A percentile compares a stretch with the other conserved stretches of the same genome.
Conservation (phyloP, 495 filamentous ascomycete genomes). For the Aspergillus diversus region DNA sequence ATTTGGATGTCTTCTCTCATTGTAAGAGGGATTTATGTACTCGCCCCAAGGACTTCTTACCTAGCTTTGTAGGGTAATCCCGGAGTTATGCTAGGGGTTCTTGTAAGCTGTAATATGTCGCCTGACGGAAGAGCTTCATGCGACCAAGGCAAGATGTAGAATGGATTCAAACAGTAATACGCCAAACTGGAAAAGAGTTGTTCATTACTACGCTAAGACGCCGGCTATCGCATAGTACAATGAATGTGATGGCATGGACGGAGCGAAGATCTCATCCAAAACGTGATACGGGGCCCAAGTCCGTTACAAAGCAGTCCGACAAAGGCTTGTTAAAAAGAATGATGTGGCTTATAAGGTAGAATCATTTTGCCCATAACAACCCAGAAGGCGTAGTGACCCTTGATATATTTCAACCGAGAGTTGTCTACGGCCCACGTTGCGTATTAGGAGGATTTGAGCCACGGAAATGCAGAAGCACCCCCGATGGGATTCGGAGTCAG, state of each 20-base stretch:
- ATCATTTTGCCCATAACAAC: background rate
- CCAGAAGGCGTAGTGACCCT: constrained; percentile 1
- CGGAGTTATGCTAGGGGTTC: too few relatives aligned
- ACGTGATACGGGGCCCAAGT: constrained; percentile 3
- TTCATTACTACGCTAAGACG: constrained; percentile 23
- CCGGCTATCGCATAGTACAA: constrained; percentile 22
- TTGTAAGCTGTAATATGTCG: too few relatives aligned
- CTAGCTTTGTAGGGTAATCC: too few relatives aligned
- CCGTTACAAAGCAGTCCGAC: background rate
- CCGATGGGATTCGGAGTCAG: constrained; percentile 78
- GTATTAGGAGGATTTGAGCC: constrained; percentile 63
- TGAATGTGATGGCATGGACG: background rate
- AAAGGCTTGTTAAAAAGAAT: background rate
- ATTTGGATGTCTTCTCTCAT: too few relatives aligned
- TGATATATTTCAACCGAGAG: constrained; percentile 36
- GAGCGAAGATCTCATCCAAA: constrained; percentile 16
- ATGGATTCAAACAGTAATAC: background rate
- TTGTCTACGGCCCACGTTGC: constrained; percentile 17
- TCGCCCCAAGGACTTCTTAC: too few relatives aligned
- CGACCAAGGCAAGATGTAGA: too few relatives aligned
- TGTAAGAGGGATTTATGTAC: too few relatives aligned
- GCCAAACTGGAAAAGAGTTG: background rate
- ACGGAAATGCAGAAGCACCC: constrained; percentile 93
- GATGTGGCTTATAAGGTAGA: background rate
- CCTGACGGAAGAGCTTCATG: too few relatives aligned